A percentile compares a stretch with the other conserved stretches of the same genome.
Conservation (phyloP, 352 stramenopile species). For the Phytopythium cucurbitacearum region DNA sequence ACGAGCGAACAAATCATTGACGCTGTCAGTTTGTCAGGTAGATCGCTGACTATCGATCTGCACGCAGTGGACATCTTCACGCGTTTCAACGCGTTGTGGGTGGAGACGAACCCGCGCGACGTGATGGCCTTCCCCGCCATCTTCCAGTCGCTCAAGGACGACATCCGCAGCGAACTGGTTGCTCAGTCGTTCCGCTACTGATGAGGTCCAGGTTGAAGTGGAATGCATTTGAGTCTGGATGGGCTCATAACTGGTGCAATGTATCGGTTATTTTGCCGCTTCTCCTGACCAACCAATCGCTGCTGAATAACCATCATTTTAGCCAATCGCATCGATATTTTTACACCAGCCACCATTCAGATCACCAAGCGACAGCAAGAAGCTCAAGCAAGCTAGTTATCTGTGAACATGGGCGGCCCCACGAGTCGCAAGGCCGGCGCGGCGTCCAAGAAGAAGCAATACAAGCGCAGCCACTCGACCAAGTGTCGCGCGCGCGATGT, state of each 20-base stretch:
- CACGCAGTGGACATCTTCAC: conserved; percentile 63
- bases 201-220: conserved; percentile 1
- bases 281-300: no score
- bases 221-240: not conserved
- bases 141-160: conserved; percentile 76
- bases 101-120: conserved; percentile 75
- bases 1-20: no score
- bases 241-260: no score
- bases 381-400: not conserved
- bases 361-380: conserved; percentile 6
- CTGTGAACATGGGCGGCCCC: conserved; percentile 25
- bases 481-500: conserved; percentile 78
- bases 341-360: conserved; percentile 6
- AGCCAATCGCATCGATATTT: conserved; percentile 10
- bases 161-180: conserved; percentile 50
- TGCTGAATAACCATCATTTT: not conserved
- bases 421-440: conserved; percentile 57
- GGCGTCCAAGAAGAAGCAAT: conserved; percentile 85
- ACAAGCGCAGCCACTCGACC: conserved; percentile 80
- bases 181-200: conserved; percentile 66
- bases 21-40: not conserved
- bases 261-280: no score
- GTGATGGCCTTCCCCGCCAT: conserved; percentile 84
- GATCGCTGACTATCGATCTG: not conserved
- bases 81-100: conserved; percentile 82